phyloP scores from a whole-genome alignment of 495 filamentous ascomycete species.

The Pseudotulostoma volvatum region DNA sequence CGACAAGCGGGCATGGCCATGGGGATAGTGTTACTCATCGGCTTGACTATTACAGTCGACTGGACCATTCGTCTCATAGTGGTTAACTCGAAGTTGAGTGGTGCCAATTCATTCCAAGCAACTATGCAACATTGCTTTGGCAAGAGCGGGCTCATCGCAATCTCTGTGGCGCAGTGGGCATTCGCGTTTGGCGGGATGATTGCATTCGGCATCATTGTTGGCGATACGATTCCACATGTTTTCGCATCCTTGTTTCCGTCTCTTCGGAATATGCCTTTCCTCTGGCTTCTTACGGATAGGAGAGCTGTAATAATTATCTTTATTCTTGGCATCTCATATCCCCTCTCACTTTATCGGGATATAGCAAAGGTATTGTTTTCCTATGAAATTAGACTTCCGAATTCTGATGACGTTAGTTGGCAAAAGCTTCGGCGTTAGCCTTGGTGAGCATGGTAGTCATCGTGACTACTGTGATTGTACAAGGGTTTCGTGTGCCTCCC shows the following conservation, averaged over 20 bases:
- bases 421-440: constrained; percentile 85
- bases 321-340: constrained; percentile 74
- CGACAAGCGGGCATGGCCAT: constrained; percentile 71
- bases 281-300: constrained; percentile 68
- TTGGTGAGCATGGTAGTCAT: constrained; percentile 86
- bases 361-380: constrained; percentile 66
- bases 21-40: constrained; percentile 61
- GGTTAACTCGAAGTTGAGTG: constrained; percentile 85
- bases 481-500: constrained; percentile 53
- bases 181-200: constrained; percentile 99
- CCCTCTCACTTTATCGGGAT: constrained; percentile 81
- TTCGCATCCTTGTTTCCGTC: constrained; percentile 66
- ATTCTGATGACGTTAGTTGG: constrained; percentile 39
- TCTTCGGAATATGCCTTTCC: constrained; percentile 50
- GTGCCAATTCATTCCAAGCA: constrained; percentile 80
- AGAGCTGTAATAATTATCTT: constrained; percentile 73
- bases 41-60: constrained; percentile 68
- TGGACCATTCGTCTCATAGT: constrained; percentile 97
- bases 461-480: constrained; percentile 72
- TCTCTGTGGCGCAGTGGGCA: constrained; percentile 81
- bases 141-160: constrained; percentile 69
- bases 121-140: constrained; percentile 94
- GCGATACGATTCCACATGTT: constrained; percentile 88
- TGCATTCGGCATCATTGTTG: constrained; percentile 92
- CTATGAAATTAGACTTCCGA: not conserved